A percentile compares a stretch with the other conserved stretches of the same genome.
These are phyloP conservation scores for Sherardia arvensis DNA, from an alignment of 257 asterid genomes.

Conservation along the genomic window DNA sequence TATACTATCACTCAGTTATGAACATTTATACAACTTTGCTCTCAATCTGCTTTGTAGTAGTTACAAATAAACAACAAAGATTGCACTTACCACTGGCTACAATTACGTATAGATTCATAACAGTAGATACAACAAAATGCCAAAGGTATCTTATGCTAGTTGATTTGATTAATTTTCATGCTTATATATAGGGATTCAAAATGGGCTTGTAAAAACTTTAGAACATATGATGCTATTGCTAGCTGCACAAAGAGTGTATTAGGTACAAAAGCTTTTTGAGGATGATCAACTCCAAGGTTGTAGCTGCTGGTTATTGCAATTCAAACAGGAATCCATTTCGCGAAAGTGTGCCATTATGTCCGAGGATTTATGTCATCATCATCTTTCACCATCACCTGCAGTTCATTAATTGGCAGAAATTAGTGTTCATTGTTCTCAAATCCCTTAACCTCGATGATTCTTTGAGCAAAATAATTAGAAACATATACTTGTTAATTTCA, in stretches of 20 bases:
- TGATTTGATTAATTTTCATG: neutral
- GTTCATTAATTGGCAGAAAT: neutral
- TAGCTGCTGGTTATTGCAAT: constrained; percentile 54
- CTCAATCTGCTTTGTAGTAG: neutral
- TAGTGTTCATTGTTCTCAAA: neutral
- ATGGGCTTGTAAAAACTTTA: constrained; percentile 25
- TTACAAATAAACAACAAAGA: constrained; percentile 3
- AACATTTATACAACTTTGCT: constrained; percentile 3
- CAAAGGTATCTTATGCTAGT: neutral
- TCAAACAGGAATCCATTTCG: constrained; percentile 64
- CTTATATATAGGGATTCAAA: neutral
- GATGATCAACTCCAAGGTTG: constrained; percentile 19
- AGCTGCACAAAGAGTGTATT: neutral
- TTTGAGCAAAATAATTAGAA: too few relatives aligned
- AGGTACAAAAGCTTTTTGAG: neutral
- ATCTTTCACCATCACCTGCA: constrained; percentile 45
- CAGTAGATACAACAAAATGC: constrained; percentile 1
- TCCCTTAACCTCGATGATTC: too few relatives aligned
- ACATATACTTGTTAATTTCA: neutral
- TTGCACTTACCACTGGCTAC: neutral
- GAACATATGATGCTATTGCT: neutral
- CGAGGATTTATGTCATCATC: constrained; percentile 47
- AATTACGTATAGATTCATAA: constrained; percentile 1
- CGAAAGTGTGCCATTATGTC: constrained; percentile 63
- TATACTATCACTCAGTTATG: neutral